Evolutionary conservation across 805 yeast species (phyloP), one percentile per base, ranked within the genome.

Genomic region (Sungouiozyma ichnusensis): DNA sequence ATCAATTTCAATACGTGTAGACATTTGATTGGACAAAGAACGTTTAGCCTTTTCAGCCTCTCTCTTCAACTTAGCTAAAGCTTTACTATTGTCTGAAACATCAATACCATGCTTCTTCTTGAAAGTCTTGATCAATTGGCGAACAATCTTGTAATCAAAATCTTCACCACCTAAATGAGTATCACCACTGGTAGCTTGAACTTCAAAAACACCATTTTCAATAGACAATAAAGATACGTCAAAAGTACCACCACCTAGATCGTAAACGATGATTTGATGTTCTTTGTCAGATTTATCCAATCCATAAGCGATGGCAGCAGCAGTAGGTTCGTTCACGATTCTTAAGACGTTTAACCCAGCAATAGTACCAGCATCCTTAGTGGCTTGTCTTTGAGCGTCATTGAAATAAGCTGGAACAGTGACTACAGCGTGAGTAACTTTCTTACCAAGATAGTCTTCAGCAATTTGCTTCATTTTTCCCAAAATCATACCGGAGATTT

Each of bases 1-100:
- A 68, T 90, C 98, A 58, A 90, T 88, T 72, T 92, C 97, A 60
- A 90, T 81, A 63, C 96, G 83, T 36, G 96, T 83, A 47, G 95
- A 86, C 76, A 88, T 86, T 68, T 90, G 95, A 46, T 94, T 81
- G 16, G 97, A 88, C 62, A 90, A 74, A 35, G 95, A 79, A 73
- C 98, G 83, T 79, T 90, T 90, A 42, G 97, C 97, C 76, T 92
- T 86, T 74, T 88, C 97, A 64, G 87, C 95, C 65, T 90, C 97
- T 64, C 96, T 84, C 81, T 90, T 88, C 62, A 88, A 77, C 72
- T 90, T 86, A 57, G 95, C 85, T 58, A 88, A 68, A 35, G 97
- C 88, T 71, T 87, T 84, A 55, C 79, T 74, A 71, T 86, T 87
- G 47, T 75, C 72, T 51, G 85, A 65, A 50, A 90, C 72, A 65